These are phyloP conservation scores for Carpinus fangiana DNA, from an alignment of 306 rosid species.

Conservation along the genomic window DNA sequence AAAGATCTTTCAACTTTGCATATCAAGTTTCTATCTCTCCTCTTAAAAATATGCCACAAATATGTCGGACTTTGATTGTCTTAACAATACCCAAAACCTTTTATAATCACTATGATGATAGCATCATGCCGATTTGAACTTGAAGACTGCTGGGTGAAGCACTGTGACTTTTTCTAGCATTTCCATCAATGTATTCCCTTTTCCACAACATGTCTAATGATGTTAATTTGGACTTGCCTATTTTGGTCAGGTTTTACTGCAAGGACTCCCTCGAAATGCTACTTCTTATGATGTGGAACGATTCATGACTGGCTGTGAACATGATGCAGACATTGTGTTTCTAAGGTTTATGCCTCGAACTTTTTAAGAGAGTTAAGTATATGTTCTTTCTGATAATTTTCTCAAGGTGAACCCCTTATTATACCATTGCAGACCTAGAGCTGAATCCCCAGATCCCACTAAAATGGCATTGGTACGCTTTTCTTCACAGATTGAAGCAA, in stretches of 20 bases:
- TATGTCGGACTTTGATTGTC: background rate
- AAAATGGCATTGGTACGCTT: slow-evolving; percentile 56
- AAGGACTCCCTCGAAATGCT: slow-evolving; percentile 56
- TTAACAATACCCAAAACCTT: background rate
- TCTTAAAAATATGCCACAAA: background rate
- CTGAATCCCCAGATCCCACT: slow-evolving; percentile 26
- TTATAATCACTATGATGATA: background rate
- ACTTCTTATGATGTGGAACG: slow-evolving; percentile 49
- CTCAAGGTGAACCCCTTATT: slow-evolving; percentile 2
- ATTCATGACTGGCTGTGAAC: slow-evolving; percentile 55
- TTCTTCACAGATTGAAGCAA: slow-evolving; percentile 60
- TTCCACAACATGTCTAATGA: background rate
- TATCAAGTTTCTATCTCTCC: background rate
- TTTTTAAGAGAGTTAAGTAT: background rate
- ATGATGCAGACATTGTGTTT: slow-evolving; percentile 41
- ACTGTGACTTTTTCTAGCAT: slow-evolving; percentile 8
- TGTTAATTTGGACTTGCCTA: slow-evolving; percentile 22
- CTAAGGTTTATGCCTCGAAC: slow-evolving; percentile 42
- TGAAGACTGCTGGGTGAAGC: slow-evolving; percentile 22
- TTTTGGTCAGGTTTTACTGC: slow-evolving; percentile 58
- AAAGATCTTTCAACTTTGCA: slow-evolving; percentile 2
- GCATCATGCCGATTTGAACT: background rate
- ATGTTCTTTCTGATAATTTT: slow-evolving; percentile 19
- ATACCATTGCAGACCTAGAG: slow-evolving; percentile 60
- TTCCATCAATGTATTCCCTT: too few species aligned